Evolutionary conservation across 805 yeast species (phyloP).

Genomic region (Maudiozyma barnettii): DNA sequence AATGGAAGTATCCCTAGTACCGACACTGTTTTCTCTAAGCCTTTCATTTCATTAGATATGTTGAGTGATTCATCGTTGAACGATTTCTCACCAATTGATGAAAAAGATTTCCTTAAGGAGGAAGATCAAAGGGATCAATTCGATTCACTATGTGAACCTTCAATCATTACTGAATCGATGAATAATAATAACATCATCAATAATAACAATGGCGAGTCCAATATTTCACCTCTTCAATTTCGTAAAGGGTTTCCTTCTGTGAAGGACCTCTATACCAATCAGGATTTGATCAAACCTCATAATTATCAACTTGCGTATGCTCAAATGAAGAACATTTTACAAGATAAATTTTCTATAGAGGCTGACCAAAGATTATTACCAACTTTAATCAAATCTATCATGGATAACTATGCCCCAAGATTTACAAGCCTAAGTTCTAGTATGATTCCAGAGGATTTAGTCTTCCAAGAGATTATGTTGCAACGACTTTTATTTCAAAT

Average conservation of each 20-base stretch:
- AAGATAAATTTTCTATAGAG: constrained; percentile 7
- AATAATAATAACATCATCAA: neutral
- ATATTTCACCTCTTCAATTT: constrained; percentile 13
- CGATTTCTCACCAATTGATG: neutral
- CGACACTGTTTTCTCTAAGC: constrained; percentile 9
- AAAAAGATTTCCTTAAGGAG: neutral
- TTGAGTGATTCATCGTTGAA: neutral
- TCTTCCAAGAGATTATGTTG: constrained; percentile 50
- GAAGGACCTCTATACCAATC: constrained; percentile 15
- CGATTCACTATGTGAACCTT: neutral
- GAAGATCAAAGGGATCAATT: neutral
- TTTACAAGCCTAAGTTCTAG: constrained; percentile 70
- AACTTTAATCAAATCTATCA: neutral
- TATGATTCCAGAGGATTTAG: constrained; percentile 59
- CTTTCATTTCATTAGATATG: constrained; percentile 18
- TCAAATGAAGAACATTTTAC: constrained; percentile 10
- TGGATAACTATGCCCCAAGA: constrained; percentile 51
- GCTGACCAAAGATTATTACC: neutral
- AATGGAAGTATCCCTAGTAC: constrained; percentile 1
- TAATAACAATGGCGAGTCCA: neutral
- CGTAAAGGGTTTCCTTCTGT: constrained; percentile 18
- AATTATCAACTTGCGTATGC: constrained; percentile 18
- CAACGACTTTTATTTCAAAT: constrained; percentile 50
- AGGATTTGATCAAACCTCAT: constrained; percentile 15
- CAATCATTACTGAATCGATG: neutral